Evolutionary conservation across 345 rosid species (phyloP).

Genomic region (Euphorbia tirucalli): DNA sequence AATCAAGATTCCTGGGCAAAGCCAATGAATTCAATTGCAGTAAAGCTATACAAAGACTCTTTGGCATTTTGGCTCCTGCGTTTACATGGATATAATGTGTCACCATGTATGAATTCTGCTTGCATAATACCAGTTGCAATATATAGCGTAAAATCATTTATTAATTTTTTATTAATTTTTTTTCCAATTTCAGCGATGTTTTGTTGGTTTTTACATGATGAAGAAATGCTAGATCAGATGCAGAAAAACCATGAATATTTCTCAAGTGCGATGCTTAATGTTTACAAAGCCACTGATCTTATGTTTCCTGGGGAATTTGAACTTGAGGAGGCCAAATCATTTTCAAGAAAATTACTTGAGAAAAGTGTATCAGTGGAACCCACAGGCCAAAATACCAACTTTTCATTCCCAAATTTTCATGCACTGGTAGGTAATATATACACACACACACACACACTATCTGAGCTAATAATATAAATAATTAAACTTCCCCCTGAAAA

Average conservation of each 20-base stretch:
- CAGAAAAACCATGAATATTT: conserved; percentile 34
- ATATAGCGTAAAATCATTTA: no score
- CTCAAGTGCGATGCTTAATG: conserved; percentile 38
- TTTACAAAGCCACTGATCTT: conserved; percentile 55
- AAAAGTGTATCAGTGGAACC: no score
- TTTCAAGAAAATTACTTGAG: conserved; percentile 40
- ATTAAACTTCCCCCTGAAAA: no score
- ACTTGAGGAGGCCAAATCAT: conserved; percentile 49
- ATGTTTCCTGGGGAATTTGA: conserved; percentile 55
- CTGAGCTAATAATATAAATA: no score
- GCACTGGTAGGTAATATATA: no score
- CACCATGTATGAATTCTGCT: conserved; percentile 49
- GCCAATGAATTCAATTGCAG: conserved; percentile 8
- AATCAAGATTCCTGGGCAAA: conserved; percentile 9
- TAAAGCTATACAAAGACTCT: conserved; percentile 47
- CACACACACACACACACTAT: no score
- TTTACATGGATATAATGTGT: conserved; percentile 44
- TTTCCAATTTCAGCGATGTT: conserved; percentile 40
- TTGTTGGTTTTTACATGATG: conserved; percentile 52
- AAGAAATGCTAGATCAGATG: conserved; percentile 29
- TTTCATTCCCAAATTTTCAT: conserved; percentile 8
- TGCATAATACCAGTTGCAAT: no score
- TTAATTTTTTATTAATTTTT: not conserved
- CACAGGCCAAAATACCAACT: not conserved
- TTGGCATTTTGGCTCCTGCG: conserved; percentile 57